Evolutionary conservation across 345 rosid genomes (phyloP).

Genomic region (Melastoma malabathricum): DNA sequence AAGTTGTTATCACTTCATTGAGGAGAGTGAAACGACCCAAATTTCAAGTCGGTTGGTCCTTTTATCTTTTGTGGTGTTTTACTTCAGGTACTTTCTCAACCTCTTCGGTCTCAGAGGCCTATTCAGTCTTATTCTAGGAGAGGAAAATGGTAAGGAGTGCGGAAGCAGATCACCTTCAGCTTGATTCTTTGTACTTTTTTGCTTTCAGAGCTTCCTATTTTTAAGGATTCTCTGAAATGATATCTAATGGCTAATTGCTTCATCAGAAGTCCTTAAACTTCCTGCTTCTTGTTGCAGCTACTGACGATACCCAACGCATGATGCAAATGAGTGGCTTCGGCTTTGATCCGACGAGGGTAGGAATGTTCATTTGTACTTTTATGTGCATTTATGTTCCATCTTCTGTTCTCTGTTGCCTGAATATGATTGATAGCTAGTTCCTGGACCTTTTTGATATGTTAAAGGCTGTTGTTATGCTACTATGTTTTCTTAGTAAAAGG

Average conservation of each 20-base stretch:
- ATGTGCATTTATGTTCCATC: not conserved
- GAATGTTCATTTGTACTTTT: not conserved
- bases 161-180: not conserved
- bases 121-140: constrained; percentile 94
- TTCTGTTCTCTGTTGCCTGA: constrained; percentile 1
- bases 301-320: constrained; percentile 83
- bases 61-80: constrained; percentile 8
- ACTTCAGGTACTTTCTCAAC: constrained; percentile 81
- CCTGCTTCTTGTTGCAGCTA: constrained; percentile 48
- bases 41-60: constrained; percentile 4
- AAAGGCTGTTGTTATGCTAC: no score
- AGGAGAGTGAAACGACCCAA: not conserved
- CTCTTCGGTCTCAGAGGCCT: constrained; percentile 95
- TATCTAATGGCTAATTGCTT: no score
- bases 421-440: no score
- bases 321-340: constrained; percentile 99
- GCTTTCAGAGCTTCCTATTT: no score
- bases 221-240: no score
- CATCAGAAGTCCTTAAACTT: not conserved
- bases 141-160: constrained; percentile 71
- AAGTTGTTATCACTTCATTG: constrained; percentile 6
- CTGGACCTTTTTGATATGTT: no score
- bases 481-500: no score
- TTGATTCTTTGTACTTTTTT: no score
- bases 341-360: constrained; percentile 75